A percentile compares a stretch with the other conserved stretches of the same genome.
These are phyloP conservation scores for Candida berthetii DNA, from an alignment of 805 yeast species.

Conservation along the genomic window DNA sequence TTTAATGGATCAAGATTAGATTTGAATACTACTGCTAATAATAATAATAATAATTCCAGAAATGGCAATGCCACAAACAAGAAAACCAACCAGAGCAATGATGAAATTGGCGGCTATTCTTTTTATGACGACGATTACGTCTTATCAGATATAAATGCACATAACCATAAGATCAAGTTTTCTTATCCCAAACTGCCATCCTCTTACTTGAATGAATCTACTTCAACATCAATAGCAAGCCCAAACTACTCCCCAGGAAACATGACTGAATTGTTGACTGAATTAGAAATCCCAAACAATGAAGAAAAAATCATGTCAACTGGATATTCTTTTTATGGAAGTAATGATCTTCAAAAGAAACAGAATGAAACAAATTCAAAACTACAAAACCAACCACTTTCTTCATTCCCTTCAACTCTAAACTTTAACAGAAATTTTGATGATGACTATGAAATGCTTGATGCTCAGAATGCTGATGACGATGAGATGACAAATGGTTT, in stretches of 20 bases:
- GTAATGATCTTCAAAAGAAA: constrained; percentile 15
- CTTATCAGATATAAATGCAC: constrained; percentile 12
- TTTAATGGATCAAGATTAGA: no score
- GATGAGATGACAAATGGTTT: background rate
- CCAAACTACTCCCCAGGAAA: no score
- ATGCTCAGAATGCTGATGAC: no score
- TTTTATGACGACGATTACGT: constrained; percentile 22
- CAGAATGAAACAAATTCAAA: no score
- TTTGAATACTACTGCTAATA: background rate
- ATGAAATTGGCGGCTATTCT: constrained; percentile 21
- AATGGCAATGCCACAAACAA: background rate
- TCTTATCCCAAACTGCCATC: constrained; percentile 16
- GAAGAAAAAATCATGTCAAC: constrained; percentile 25
- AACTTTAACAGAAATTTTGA: background rate
- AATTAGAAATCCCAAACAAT: constrained; percentile 21
- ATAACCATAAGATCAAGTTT: constrained; percentile 11
- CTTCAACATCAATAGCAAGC: constrained; percentile 8
- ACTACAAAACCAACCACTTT: no score
- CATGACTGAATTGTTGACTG: constrained; percentile 17
- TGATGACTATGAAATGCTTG: background rate
- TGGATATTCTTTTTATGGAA: constrained; percentile 30
- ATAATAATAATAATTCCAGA: background rate
- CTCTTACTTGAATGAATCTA: constrained; percentile 11
- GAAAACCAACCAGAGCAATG: no score
- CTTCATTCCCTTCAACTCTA: no score